Conservation (phyloP, 768 basidiomycete species). For the Tricholoma sp. region DNA sequence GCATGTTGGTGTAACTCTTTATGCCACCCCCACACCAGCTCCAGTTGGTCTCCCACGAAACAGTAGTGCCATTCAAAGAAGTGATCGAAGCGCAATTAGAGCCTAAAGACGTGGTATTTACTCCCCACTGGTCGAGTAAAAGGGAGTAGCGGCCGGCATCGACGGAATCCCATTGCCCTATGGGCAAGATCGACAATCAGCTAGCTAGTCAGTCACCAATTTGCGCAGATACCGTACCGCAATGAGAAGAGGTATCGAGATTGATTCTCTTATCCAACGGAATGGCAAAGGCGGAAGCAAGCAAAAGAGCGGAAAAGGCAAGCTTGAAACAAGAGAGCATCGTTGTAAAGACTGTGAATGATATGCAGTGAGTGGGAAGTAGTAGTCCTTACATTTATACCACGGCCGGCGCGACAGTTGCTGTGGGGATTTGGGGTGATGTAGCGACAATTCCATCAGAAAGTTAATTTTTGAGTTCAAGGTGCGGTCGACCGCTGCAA, state of each 20-base stretch:
- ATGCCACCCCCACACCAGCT: conserved; percentile 50
- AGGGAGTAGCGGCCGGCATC: conserved; percentile 43
- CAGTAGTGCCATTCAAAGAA: conserved; percentile 33
- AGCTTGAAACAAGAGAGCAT: conserved; percentile 23
- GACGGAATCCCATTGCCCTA: conserved; percentile 51
- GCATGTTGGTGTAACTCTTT: conserved; percentile 60
- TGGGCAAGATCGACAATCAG: neutral
- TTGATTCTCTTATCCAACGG: conserved; percentile 25
- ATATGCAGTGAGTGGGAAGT: neutral
- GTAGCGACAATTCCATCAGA: neutral
- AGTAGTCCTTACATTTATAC: neutral
- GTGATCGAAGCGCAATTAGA: conserved; percentile 45
- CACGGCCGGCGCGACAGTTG: neutral
- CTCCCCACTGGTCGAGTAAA: conserved; percentile 44
- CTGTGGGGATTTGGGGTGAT: neutral
- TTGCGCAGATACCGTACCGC: conserved; percentile 22
- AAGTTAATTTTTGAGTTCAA: neutral
- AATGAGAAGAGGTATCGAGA: conserved; percentile 34
- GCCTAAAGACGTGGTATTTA: conserved; percentile 37
- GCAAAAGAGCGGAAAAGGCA: conserved; percentile 22
- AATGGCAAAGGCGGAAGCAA: conserved; percentile 25
- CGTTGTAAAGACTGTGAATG: neutral
- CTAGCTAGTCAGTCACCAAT: neutral
- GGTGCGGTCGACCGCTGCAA: neutral
- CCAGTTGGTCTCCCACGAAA: conserved; percentile 51